A percentile compares a stretch with the other conserved stretches of the same genome.
These are phyloP conservation scores for Phytophthora melonis DNA, from an alignment of 352 stramenopile species.

Conservation along the genomic window DNA sequence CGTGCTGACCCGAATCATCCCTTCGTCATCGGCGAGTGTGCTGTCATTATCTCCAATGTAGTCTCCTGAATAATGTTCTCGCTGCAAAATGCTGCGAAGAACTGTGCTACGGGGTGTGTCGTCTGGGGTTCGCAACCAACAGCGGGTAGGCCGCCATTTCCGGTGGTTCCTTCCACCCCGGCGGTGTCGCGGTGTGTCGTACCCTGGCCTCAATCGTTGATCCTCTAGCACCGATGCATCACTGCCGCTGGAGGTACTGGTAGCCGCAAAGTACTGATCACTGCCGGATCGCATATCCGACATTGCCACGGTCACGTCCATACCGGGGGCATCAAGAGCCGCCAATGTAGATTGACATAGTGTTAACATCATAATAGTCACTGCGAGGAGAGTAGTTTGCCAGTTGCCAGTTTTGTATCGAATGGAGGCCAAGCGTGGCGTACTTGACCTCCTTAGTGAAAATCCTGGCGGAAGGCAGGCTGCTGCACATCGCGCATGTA, in stretches of 20 bases:
- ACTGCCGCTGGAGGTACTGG: no score
- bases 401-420: not conserved
- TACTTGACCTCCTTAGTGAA: not conserved
- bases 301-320: no score
- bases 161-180: no score
- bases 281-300: no score
- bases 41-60: not conserved
- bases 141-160: no score
- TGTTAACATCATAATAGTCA: not conserved
- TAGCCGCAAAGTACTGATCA: no score
- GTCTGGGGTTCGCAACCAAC: no score
- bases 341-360: not conserved
- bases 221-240: no score
- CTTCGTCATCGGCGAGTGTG: not conserved
- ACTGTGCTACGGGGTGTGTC: not conserved
- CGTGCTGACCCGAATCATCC: not conserved
- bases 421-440: not conserved
- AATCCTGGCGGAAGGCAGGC: no score
- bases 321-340: no score
- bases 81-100: not conserved
- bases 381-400: not conserved
- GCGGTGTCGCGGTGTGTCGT: no score
- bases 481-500: not conserved
- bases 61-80: not conserved
- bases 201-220: no score